These are phyloP conservation scores for Linnemannia schmuckeri DNA, from an alignment of 192 early-diverging fungal genomes.

Conservation along the genomic window DNA sequence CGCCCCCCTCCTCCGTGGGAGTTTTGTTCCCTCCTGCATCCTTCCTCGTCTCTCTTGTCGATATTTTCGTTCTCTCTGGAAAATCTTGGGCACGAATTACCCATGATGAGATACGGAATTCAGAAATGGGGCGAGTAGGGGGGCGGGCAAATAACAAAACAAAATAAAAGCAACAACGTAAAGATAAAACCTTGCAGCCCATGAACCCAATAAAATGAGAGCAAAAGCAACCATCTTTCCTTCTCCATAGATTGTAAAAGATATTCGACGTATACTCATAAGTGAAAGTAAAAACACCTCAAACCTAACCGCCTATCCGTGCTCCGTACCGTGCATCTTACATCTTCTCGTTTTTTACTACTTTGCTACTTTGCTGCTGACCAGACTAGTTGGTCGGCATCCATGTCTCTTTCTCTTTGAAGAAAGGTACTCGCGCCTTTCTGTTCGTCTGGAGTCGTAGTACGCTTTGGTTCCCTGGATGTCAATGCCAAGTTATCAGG, in stretches of 20 bases:
- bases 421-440: not conserved
- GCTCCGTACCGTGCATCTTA: not conserved
- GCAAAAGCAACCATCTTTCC: not conserved
- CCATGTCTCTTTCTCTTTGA: not conserved
- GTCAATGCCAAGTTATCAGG: not conserved
- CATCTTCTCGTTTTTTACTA: not conserved
- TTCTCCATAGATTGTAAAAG: not conserved
- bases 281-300: not conserved
- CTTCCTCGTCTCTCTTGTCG: not conserved
- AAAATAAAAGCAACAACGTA: not conserved
- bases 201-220: conserved; percentile 1
- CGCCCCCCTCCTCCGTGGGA: not conserved
- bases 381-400: not conserved
- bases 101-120: not conserved
- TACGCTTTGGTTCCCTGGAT: not conserved
- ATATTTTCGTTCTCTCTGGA: not conserved
- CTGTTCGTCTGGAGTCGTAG: not conserved
- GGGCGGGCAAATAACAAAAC: not conserved
- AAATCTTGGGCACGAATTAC: not conserved
- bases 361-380: not conserved
- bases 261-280: too few relatives aligned
- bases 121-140: not conserved
- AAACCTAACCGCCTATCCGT: not conserved
- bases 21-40: not conserved
- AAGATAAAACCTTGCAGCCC: not conserved